phyloP scores from a whole-genome alignment of 495 filamentous ascomycete species.

The Hypoxylon perforatum region DNA sequence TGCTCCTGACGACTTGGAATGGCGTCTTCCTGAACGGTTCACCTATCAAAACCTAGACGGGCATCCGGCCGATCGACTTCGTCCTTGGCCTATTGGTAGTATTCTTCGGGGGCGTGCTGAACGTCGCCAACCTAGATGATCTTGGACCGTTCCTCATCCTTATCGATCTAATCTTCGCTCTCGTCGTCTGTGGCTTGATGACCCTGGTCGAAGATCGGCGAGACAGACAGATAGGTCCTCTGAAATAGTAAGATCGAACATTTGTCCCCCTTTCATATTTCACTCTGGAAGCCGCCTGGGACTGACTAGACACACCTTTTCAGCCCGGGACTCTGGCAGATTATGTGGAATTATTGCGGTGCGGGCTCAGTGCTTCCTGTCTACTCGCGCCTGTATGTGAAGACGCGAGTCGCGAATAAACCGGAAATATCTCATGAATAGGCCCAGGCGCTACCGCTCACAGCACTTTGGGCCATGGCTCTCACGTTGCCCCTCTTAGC shows the following conservation, averaged over 20 bases:
- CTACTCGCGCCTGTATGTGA: slow-evolving; percentile 23
- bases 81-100: slow-evolving; percentile 11
- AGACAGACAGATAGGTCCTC: slow-evolving; percentile 10
- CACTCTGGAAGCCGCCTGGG: not conserved
- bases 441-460: slow-evolving; percentile 28
- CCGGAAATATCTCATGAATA: slow-evolving; percentile 17
- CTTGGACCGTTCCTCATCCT: slow-evolving; percentile 19
- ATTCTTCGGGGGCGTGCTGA: slow-evolving; percentile 17
- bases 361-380: slow-evolving; percentile 14
- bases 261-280: not conserved
- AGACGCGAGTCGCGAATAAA: slow-evolving; percentile 3
- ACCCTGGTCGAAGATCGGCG: slow-evolving; percentile 18
- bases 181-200: slow-evolving; percentile 20
- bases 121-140: slow-evolving; percentile 4
- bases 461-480: slow-evolving; percentile 4
- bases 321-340: slow-evolving; percentile 28
- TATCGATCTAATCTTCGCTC: slow-evolving; percentile 20
- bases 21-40: slow-evolving; percentile 13
- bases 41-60: slow-evolving; percentile 21
- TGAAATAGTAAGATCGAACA: slow-evolving; percentile 25
- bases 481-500: slow-evolving; percentile 1
- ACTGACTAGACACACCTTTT: not conserved
- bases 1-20: slow-evolving; percentile 14
- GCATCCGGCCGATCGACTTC: slow-evolving; percentile 24
- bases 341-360: slow-evolving; percentile 29